Percentiles rank a stretch among this genome's conserved stretches.
Evolutionary conservation across 192 early-diverging fungal genomes (phyloP).

Genomic region (Gigaspora rosea): DNA sequence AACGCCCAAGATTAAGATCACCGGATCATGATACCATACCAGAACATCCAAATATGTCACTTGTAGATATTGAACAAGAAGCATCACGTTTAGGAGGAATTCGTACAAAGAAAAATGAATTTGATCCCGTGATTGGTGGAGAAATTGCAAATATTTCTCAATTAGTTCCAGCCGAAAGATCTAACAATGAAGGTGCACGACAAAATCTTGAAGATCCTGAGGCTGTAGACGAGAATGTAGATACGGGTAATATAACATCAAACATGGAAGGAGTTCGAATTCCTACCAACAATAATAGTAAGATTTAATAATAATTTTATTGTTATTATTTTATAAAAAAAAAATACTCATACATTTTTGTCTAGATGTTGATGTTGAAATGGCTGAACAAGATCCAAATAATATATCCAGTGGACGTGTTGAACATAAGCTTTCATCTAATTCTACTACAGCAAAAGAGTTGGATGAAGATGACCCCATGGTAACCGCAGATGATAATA

Average conservation of each 20-base stretch:
- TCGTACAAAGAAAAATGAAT: conserved; percentile 60
- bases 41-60: conserved; percentile 47
- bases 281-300: neutral
- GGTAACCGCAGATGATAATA: conserved; percentile 15
- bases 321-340: neutral
- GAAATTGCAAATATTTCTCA: conserved; percentile 63
- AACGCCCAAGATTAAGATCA: conserved; percentile 35
- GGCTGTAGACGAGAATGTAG: conserved; percentile 37
- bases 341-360: neutral
- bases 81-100: conserved; percentile 46
- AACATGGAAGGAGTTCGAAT: neutral
- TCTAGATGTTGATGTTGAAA: conserved; percentile 21
- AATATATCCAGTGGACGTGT: neutral
- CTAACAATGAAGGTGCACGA: neutral
- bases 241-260: conserved; percentile 29
- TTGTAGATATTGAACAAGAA: conserved; percentile 56
- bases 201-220: conserved; percentile 20
- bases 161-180: conserved; percentile 6
- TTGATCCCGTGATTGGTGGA: conserved; percentile 60
- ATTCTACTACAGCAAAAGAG: conserved; percentile 30
- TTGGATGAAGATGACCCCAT: conserved; percentile 37
- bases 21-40: conserved; percentile 46
- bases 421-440: neutral
- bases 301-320: neutral
- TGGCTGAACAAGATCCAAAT: conserved; percentile 19